Conservation (phyloP, 148 eudicot genomes). For the Suaeda aralocaspica region DNA sequence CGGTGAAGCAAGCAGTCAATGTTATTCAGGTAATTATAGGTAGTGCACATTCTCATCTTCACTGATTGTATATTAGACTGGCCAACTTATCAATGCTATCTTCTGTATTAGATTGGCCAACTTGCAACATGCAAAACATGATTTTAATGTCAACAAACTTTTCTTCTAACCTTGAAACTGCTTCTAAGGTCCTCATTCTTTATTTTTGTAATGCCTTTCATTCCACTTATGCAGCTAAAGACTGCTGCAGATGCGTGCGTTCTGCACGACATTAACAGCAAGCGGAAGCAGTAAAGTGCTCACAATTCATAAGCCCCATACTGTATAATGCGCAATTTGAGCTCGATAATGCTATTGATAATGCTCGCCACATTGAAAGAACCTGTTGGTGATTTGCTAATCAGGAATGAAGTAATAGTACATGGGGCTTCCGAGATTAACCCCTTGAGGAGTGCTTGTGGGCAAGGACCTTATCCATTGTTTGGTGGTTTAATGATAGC, state of each 20-base stretch:
- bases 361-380: conserved; percentile 11
- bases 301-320: neutral
- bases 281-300: conserved; percentile 43
- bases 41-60: too few species aligned
- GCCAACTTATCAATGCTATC: too few species aligned
- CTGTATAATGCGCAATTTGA: conserved; percentile 5
- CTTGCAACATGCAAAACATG: too few species aligned
- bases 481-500: neutral
- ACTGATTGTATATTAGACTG: too few species aligned
- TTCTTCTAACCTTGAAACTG: neutral
- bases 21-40: conserved; percentile 64
- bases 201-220: neutral
- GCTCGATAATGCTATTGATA: neutral
- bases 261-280: conserved; percentile 74
- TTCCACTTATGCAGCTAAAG: conserved; percentile 54
- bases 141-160: too few species aligned
- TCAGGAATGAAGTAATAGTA: conserved; percentile 3
- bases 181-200: neutral
- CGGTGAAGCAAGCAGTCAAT: conserved; percentile 76
- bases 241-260: conserved; percentile 91
- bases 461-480: conserved; percentile 7
- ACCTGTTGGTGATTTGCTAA: conserved; percentile 12
- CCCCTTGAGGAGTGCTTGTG: neutral
- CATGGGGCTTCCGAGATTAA: neutral
- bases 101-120: too few species aligned